Percentiles rank a stretch among this genome's conserved stretches.
Conservation (phyloP, 805 yeast species). For the Candida piceae region DNA sequence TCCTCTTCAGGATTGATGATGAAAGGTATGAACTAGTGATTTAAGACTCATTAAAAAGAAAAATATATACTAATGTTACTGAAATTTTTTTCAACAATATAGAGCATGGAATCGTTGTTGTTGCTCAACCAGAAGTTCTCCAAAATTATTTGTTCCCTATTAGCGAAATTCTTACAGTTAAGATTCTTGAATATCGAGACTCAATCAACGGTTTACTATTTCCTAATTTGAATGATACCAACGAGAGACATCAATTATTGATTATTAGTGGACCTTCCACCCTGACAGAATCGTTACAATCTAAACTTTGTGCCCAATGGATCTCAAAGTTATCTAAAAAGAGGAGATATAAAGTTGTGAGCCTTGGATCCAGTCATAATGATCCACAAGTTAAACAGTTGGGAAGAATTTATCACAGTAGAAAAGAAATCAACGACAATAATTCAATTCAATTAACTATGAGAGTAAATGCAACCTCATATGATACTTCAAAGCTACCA, state of each 20-base stretch:
- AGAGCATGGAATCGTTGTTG: constrained; percentile 33
- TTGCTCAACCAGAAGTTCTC: constrained; percentile 41
- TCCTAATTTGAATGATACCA: neutral
- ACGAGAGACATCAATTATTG: constrained; percentile 18
- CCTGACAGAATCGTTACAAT: constrained; percentile 30
- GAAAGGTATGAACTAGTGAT: constrained; percentile 10
- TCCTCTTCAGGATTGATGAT: constrained; percentile 26
- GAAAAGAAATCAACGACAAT: neutral
- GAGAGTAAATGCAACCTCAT: constrained; percentile 34
- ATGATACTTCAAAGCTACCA: constrained; percentile 17
- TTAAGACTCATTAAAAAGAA: too few relatives aligned
- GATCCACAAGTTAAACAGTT: too few relatives aligned
- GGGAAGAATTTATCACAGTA: too few relatives aligned
- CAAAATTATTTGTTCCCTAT: constrained; percentile 37
- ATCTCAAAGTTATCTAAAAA: constrained; percentile 24
- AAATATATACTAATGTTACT: too few relatives aligned
- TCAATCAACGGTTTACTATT: constrained; percentile 19
- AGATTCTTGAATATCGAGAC: constrained; percentile 30
- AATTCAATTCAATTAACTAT: constrained; percentile 29
- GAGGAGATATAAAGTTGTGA: constrained; percentile 9
- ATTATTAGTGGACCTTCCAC: constrained; percentile 37
- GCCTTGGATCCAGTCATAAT: too few relatives aligned
- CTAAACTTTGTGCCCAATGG: constrained; percentile 40
- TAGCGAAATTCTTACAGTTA: constrained; percentile 23
- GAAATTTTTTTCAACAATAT: too few relatives aligned